Percentiles rank a stretch among this genome's conserved stretches.
These are phyloP conservation scores for Hortaea werneckii DNA, from an alignment of 2,329 filamentous ascomycete genomes.

Conservation along the genomic window DNA sequence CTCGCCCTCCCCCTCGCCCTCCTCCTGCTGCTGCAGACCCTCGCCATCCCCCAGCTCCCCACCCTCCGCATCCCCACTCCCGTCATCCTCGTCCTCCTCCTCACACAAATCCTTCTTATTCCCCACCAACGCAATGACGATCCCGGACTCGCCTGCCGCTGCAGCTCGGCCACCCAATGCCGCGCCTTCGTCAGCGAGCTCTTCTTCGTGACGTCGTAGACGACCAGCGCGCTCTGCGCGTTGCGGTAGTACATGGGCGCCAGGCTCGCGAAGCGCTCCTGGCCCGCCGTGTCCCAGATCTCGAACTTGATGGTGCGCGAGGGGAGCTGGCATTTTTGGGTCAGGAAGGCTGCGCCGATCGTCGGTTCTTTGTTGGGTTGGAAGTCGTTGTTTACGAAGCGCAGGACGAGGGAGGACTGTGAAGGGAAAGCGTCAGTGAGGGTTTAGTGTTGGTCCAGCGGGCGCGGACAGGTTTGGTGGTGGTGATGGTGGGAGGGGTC, in stretches of 20 bases:
- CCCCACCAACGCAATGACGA: constrained; percentile 92
- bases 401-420: constrained; percentile 90
- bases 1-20: constrained; percentile 27
- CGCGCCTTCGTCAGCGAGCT: constrained; percentile 93
- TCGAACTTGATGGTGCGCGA: constrained; percentile 62
- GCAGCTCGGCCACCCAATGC: constrained; percentile 96
- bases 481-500: background rate
- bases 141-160: constrained; percentile 89
- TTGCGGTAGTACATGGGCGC: constrained; percentile 99
- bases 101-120: constrained; percentile 86
- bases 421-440: constrained; percentile 2
- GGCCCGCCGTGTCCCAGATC: constrained; percentile 97
- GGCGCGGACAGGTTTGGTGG: no score
- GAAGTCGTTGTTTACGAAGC: constrained; percentile 99
- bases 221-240: constrained; percentile 90
- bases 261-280: constrained; percentile 92
- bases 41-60: constrained; percentile 48
- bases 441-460: constrained; percentile 7
- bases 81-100: constrained; percentile 40
- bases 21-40: constrained; percentile 9
- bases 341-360: constrained; percentile 96
- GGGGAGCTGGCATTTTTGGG: constrained; percentile 95
- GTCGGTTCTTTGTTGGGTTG: constrained; percentile 99
- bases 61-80: constrained; percentile 31
- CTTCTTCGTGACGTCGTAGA: constrained; percentile 96